Base-by-base conservation (phyloP, 2,329 filamentous ascomycete species). In the Hypoxylon sp. region DNA sequence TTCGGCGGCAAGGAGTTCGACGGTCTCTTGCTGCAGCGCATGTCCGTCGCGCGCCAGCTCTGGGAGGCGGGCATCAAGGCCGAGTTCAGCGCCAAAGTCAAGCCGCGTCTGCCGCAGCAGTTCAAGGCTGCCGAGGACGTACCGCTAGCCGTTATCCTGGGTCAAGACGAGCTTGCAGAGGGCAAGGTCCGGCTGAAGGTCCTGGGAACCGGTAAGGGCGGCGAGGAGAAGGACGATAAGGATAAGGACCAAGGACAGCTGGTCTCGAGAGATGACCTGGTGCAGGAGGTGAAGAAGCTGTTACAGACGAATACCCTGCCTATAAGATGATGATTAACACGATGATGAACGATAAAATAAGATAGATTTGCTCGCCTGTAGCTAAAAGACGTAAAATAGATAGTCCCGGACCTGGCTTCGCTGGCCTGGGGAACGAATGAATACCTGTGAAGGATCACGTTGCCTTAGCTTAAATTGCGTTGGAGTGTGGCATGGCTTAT, bases 1-100 rank as follows among this genome's bases (percentile, higher is more conserved):
- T 91, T 93, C 75, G 91, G 91, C 58, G 90, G 90, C 13, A 92
- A 92, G 78, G 90, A 89, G 8, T 92, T 91, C 78, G 90, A 86
- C 13, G 91, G 91, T 35, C 83, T 93, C 67, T 79, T 93, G 54
- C 86, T 87, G 61, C 89, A 93, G 82, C 87, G 92, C 66, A 92
- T 93, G 87, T 82, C 87, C 46, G 84, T 94, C 20, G 88, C 88
- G 50, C 87, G 87, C 74, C 83, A 82, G 51, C 80, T 94, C 37
- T 92, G 91, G 90, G 87, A 90, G 68, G 90, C 89, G 5, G 90
- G 90, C 22, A 87, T 94, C 51, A 58, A 86, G 84, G 87, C 91
- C 31, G 91, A 93, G 76, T 93, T 91, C 77, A 82, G 85, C 31
- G 91, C 90, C 81, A 94, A 93, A 79, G 83, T 89, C 72, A 93